Conservation (phyloP, 1,284 basidiomycete genomes). For the Trichosporon sp. region DNA sequence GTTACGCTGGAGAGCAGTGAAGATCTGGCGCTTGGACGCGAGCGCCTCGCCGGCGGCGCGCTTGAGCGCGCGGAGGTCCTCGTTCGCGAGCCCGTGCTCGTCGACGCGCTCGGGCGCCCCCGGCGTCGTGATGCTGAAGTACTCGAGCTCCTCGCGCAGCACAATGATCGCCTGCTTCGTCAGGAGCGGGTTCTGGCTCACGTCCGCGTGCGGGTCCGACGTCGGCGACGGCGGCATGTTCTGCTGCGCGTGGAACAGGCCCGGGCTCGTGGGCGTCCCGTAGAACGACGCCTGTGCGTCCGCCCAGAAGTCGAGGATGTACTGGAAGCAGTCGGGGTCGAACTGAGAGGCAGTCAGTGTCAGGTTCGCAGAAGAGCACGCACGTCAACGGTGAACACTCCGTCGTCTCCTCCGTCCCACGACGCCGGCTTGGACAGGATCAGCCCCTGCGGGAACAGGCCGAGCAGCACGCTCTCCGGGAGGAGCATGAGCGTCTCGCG, state of each 20-base stretch:
- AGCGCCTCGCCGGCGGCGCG: constrained; percentile 78
- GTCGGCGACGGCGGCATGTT: constrained; percentile 58
- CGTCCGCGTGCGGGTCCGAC: constrained; percentile 31
- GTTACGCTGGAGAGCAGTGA: constrained; percentile 95
- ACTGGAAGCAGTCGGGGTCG: constrained; percentile 93
- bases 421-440: constrained; percentile 78
- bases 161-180: constrained; percentile 98
- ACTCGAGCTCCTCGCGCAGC: constrained; percentile 94
- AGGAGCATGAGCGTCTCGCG: constrained; percentile 97
- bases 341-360: constrained; percentile 59
- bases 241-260: constrained; percentile 73
- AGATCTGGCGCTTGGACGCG: constrained; percentile 85
- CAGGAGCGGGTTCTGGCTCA: constrained; percentile 77
- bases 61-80: constrained; percentile 69
- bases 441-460: constrained; percentile 95
- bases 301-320: constrained; percentile 86
- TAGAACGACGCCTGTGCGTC: constrained; percentile 86
- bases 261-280: constrained; percentile 69
- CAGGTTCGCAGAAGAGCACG: constrained; percentile 47
- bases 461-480: constrained; percentile 92
- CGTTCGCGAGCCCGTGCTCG: constrained; percentile 68
- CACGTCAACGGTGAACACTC: constrained; percentile 93
- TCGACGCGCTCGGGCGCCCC: constrained; percentile 59
- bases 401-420: constrained; percentile 77
- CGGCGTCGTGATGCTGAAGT: constrained; percentile 71